A percentile compares a stretch with the other conserved stretches of the same genome.
Conservation (phyloP, 257 asterid species). For the Solanum pinnatisectum region DNA sequence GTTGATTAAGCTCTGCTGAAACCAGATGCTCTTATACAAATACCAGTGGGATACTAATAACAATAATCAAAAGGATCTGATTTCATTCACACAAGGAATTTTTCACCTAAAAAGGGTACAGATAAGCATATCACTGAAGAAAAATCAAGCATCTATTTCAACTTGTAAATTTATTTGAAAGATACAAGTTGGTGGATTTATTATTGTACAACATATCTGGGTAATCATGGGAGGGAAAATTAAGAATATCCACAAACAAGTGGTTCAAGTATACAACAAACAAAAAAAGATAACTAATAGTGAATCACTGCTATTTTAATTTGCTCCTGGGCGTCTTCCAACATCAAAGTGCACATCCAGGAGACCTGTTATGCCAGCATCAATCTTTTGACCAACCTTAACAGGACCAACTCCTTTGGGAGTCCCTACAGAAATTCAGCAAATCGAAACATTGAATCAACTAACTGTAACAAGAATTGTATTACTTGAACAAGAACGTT, state of each 20-base stretch:
- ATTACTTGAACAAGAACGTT: background rate
- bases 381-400: slow-evolving; percentile 70
- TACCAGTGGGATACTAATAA: background rate
- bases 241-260: background rate
- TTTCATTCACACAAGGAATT: background rate
- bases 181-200: background rate
- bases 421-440: slow-evolving; percentile 51
- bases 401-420: slow-evolving; percentile 93
- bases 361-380: slow-evolving; percentile 85
- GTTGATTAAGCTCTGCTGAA: background rate
- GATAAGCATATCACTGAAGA: background rate
- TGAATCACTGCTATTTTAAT: slow-evolving; percentile 7
- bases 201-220: background rate
- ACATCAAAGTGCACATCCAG: slow-evolving; percentile 69
- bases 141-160: background rate
- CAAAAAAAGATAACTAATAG: background rate
- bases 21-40: background rate
- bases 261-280: background rate
- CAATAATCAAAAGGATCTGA: background rate
- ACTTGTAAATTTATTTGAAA: background rate
- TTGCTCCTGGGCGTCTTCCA: slow-evolving; percentile 35
- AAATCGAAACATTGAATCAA: background rate
- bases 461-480: background rate
- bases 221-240: background rate
- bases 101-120: background rate